Base-by-base conservation (phyloP, 495 filamentous ascomycete genomes). In the Zalerion maritima region DNA sequence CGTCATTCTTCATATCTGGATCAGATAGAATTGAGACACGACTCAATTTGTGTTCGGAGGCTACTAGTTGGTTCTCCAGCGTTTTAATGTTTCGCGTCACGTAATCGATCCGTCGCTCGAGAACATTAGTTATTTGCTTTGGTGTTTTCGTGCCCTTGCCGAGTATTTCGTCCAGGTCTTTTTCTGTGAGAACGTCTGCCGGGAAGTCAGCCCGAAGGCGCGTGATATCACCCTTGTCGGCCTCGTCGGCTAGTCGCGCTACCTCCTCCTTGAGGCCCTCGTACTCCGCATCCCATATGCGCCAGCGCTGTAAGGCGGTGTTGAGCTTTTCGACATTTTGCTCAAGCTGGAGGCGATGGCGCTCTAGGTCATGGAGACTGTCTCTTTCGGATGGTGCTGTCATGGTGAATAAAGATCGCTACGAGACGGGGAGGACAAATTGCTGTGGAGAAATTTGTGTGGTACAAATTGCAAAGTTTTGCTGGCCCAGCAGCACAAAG, bases 221-320 rank as follows among this genome's bases (percentile, higher is more conserved):
- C 1, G 37, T 46, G 2, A 66, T 48, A 5, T 55, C 53, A 30
- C 73, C 50, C 20, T 75, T 60, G 21, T 76, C 65, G 4, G 67
- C 52, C 16, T 68, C 50, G 5, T 63, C 51, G n/a, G 60, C 43
- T 18, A 81, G 46, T 3, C 43, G 49, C 24, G 57, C 41, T 17
- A 97, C 67, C 40, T 84, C 81, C 32, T 89, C 80, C 42, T 76
- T 84, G 34, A 96, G 59, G 8, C 71, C 73, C 38, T 92, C 82
- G 50, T 96, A 97, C 40, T 94, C 91, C 10, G 77, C 65, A 42
- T 92, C 86, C 71, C 75, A 89, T 29, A 69, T 74, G 43, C 81
- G 76, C 89, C 87, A 96, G 54, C 86, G 73, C 24, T 68, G 70
- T 12, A 96, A 67, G 2, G 84, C 75, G 40, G 79, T 66, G 13